Conservation (phyloP, 345 rosid genomes). For the Lumnitzera racemosa region DNA sequence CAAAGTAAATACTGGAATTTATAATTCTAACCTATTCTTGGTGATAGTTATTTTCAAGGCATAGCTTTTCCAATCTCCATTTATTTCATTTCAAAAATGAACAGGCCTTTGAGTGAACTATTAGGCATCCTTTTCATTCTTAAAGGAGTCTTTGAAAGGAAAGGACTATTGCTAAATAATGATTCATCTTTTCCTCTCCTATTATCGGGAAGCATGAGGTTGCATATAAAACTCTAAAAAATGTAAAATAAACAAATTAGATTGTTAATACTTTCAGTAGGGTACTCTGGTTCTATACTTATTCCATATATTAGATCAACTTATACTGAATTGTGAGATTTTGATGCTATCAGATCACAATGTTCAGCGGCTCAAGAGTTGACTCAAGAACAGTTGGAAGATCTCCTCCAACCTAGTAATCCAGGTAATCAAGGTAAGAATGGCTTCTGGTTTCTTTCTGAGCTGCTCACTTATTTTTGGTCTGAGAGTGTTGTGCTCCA, state of each 20-base stretch:
- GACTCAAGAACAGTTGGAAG: slow-evolving; percentile 49
- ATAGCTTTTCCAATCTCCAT: no score
- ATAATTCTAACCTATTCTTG: no score
- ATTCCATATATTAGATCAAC: neutral
- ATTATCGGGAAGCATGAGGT: neutral
- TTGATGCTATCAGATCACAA: slow-evolving; percentile 36
- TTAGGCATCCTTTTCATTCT: no score
- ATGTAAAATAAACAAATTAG: neutral
- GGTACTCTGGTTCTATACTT: no score
- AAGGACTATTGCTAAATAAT: no score
- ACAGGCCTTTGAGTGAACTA: no score
- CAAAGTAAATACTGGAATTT: no score
- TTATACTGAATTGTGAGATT: neutral
- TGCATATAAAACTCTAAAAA: neutral
- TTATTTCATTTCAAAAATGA: no score
- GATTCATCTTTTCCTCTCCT: neutral
- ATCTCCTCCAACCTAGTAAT: slow-evolving; percentile 34
- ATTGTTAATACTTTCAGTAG: no score
- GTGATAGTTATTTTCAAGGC: no score
- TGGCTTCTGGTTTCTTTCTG: neutral
- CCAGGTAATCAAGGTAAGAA: slow-evolving; percentile 29
- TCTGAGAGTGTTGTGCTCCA: slow-evolving; percentile 10
- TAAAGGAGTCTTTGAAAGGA: no score
- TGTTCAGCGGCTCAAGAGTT: slow-evolving; percentile 54
- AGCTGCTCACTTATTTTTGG: slow-evolving; percentile 1